phyloP scores from a whole-genome alignment of 2,329 filamentous ascomycete genomes.

The Penicillium corylophilum region DNA sequence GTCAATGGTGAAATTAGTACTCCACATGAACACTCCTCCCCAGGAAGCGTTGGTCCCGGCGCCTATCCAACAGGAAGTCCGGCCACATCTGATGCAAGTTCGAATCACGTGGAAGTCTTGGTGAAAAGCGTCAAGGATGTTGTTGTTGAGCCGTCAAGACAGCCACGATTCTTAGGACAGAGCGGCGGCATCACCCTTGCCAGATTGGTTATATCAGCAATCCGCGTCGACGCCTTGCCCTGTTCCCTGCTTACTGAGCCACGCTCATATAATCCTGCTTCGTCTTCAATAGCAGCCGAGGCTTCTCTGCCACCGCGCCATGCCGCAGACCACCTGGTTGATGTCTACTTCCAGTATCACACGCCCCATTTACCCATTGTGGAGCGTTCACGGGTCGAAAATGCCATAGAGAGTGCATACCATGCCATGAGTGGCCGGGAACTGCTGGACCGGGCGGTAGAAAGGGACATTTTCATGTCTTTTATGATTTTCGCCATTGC shows the following conservation, averaged over 20 bases:
- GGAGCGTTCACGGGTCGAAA: neutral
- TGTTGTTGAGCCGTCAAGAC: conserved; percentile 2
- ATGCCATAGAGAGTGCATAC: neutral
- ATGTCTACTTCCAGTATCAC: conserved; percentile 2
- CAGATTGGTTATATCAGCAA: conserved; percentile 2
- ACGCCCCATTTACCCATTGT: conserved; percentile 3
- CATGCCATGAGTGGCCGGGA: neutral
- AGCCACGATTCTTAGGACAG: conserved; percentile 3
- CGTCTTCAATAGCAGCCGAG: neutral
- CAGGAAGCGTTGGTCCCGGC: neutral
- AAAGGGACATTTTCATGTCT: neutral
- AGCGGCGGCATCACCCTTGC: conserved; percentile 4
- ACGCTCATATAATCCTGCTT: neutral
- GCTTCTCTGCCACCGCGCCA: conserved; percentile 5
- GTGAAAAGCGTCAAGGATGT: conserved; percentile 2
- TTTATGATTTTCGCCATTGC: conserved; percentile 3
- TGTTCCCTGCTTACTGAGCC: neutral
- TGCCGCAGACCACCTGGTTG: conserved; percentile 1
- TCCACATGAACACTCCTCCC: neutral
- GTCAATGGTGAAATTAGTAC: neutral
- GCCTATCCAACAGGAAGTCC: neutral
- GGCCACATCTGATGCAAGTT: neutral
- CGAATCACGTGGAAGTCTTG: conserved; percentile 1
- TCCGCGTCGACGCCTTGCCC: neutral
- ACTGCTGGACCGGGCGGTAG: neutral